Conservation (phyloP, 106 monocot genomes). For the Cymbidium sinense region DNA sequence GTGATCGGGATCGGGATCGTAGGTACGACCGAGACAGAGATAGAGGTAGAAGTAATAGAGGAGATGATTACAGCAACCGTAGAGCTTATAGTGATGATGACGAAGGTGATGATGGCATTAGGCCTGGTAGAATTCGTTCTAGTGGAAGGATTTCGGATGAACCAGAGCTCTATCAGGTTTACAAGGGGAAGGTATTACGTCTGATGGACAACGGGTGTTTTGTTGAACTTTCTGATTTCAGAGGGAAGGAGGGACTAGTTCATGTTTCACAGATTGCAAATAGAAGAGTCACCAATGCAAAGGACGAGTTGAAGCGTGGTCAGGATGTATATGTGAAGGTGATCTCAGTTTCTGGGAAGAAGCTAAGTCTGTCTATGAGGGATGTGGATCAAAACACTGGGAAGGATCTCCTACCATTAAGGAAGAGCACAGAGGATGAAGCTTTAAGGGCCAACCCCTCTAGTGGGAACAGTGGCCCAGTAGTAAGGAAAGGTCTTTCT, state of each 20-base stretch:
- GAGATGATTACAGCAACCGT: conserved; percentile 22
- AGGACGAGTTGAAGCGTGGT: conserved; percentile 73
- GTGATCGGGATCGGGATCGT: conserved; percentile 11
- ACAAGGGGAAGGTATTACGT: conserved; percentile 68
- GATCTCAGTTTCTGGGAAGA: conserved; percentile 75
- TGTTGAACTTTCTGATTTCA: conserved; percentile 62
- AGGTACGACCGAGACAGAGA: conserved; percentile 24
- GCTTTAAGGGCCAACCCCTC: conserved; percentile 54
- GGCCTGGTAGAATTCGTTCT: conserved; percentile 3
- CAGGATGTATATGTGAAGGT: conserved; percentile 88
- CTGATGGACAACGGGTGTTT: conserved; percentile 95
- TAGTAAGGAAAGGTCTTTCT: conserved; percentile 57
- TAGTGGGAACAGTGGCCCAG: conserved; percentile 23
- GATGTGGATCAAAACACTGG: conserved; percentile 90
- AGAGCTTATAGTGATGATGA: conserved; percentile 19
- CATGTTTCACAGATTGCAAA: conserved; percentile 83
- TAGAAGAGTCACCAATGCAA: conserved; percentile 53
- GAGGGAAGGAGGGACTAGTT: conserved; percentile 74
- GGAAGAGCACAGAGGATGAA: conserved; percentile 48
- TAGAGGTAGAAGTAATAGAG: conserved; percentile 12
- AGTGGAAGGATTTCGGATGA: conserved; percentile 25
- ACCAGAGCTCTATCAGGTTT: conserved; percentile 69
- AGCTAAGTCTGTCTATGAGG: conserved; percentile 76
- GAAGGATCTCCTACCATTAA: conserved; percentile 72
- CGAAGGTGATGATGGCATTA: conserved; percentile 11